Evolutionary conservation across 176 grass and related monocot genomes (phyloP).

Genomic region (Paspalum notatum): DNA sequence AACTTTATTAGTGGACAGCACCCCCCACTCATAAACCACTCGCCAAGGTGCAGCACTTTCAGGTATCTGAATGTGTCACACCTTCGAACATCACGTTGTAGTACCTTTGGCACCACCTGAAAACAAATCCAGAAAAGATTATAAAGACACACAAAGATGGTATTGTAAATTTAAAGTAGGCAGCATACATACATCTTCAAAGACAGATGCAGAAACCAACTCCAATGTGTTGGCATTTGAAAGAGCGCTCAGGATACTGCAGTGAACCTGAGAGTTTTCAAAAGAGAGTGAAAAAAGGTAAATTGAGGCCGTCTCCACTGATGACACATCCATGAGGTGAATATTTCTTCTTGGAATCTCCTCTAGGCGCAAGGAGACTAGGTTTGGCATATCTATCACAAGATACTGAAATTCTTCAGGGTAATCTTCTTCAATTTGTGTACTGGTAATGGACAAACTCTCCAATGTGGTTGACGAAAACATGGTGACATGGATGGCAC

Average conservation of each 20-base stretch:
- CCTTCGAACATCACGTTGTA: slow-evolving; percentile 22
- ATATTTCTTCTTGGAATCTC: slow-evolving; percentile 18
- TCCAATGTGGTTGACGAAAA: background rate
- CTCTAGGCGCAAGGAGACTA: slow-evolving; percentile 1
- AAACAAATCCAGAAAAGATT: background rate
- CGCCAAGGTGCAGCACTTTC: background rate
- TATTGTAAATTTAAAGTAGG: background rate
- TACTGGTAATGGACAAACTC: slow-evolving; percentile 1
- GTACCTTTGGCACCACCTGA: slow-evolving; percentile 28
- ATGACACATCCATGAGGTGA: slow-evolving; percentile 12
- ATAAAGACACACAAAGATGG: background rate
- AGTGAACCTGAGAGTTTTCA: background rate
- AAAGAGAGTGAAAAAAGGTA: slow-evolving; percentile 9
- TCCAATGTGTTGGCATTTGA: slow-evolving; percentile 1
- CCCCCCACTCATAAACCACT: slow-evolving; percentile 29
- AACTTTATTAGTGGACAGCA: slow-evolving; percentile 30
- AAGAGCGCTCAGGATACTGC: slow-evolving; percentile 37
- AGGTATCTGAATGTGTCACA: slow-evolving; percentile 10
- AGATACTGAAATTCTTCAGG: slow-evolving; percentile 20
- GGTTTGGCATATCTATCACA: slow-evolving; percentile 38
- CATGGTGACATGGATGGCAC: slow-evolving; percentile 24
- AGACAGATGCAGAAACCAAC: slow-evolving; percentile 22
- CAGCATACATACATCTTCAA: slow-evolving; percentile 17
- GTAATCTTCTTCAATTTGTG: background rate
- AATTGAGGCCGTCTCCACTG: background rate